Conservation (phyloP, 805 yeast species). For the Candida loeiensis region DNA sequence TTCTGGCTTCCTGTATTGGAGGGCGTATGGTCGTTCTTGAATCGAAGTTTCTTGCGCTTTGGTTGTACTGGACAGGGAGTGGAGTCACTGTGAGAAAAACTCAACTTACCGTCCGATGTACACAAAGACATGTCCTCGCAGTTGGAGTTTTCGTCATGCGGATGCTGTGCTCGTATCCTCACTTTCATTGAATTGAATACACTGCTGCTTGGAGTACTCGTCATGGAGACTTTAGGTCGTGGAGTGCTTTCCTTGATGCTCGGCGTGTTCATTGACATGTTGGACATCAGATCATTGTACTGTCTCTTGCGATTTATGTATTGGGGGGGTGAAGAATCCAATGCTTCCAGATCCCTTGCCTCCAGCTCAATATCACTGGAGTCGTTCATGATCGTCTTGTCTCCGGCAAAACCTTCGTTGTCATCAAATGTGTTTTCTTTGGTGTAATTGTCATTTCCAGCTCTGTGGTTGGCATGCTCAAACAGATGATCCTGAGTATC, state of each 20-base stretch:
- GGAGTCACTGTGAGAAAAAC: slow-evolving; percentile 36
- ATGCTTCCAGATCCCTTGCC: slow-evolving; percentile 8
- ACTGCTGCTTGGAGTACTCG: slow-evolving; percentile 5
- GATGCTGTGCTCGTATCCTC: background rate
- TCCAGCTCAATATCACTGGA: slow-evolving; percentile 17
- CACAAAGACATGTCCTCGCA: slow-evolving; percentile 19
- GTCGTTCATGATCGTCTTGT: slow-evolving; percentile 23
- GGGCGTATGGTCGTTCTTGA: slow-evolving; percentile 21
- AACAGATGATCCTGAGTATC: background rate
- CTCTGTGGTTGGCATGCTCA: background rate
- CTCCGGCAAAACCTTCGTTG: slow-evolving; percentile 20
- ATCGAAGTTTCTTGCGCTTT: slow-evolving; percentile 30
- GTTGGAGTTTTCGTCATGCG: slow-evolving; percentile 3
- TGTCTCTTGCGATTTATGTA: slow-evolving; percentile 27
- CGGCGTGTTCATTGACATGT: slow-evolving; percentile 26
- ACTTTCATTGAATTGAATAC: background rate
- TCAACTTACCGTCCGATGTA: slow-evolving; percentile 18
- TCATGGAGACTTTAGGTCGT: slow-evolving; percentile 1
- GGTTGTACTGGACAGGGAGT: slow-evolving; percentile 45
- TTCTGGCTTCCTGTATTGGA: slow-evolving; percentile 17
- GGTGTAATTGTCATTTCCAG: background rate
- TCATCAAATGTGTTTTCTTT: slow-evolving; percentile 13
- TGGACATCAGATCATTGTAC: slow-evolving; percentile 22
- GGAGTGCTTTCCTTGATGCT: slow-evolving; percentile 6
- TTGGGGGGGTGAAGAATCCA: slow-evolving; percentile 16